phyloP scores from a whole-genome alignment of 2,329 filamentous ascomycete genomes.

The Pseudopithomyces chartarum region DNA sequence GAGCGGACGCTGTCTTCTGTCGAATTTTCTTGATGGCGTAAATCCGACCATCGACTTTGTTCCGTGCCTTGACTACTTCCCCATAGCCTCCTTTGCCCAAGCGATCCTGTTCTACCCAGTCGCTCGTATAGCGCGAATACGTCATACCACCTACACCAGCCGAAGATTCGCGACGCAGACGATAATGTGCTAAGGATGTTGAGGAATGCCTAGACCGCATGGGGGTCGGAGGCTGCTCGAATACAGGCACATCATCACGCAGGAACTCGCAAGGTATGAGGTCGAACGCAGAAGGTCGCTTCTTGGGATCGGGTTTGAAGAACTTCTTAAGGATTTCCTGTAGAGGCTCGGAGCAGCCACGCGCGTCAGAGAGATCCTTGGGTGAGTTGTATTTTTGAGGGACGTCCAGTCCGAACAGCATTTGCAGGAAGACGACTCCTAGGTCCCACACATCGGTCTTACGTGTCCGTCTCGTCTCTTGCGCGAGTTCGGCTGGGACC shows the following conservation, averaged over 20 bases:
- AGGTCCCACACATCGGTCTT: slow-evolving; percentile 97
- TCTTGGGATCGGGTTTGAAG: slow-evolving; percentile 83
- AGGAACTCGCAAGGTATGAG: slow-evolving; percentile 64
- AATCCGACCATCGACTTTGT: slow-evolving; percentile 89
- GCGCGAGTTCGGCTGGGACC: slow-evolving; percentile 76
- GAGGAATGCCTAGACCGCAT: slow-evolving; percentile 44
- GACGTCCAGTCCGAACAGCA: slow-evolving; percentile 85
- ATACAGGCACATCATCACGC: slow-evolving; percentile 54
- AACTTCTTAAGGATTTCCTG: slow-evolving; percentile 82
- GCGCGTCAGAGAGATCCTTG: slow-evolving; percentile 70
- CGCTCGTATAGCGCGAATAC: slow-evolving; percentile 79
- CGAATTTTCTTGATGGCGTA: slow-evolving; percentile 98
- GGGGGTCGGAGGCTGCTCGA: slow-evolving; percentile 40
- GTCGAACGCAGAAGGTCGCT: slow-evolving; percentile 81
- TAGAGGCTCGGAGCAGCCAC: slow-evolving; percentile 74
- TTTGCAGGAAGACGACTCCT: slow-evolving; percentile 88
- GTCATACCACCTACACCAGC: slow-evolving; percentile 34
- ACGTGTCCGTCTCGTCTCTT: slow-evolving; percentile 62
- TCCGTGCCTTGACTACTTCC: slow-evolving; percentile 92
- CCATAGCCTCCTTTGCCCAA: slow-evolving; percentile 95
- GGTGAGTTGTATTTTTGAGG: slow-evolving; percentile 80
- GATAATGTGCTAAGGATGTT: slow-evolving; percentile 38
- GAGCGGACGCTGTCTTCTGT: slow-evolving; percentile 72
- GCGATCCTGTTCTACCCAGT: slow-evolving; percentile 88
- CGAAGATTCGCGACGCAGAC: slow-evolving; percentile 43